These are phyloP conservation scores for Arthrinium phaeospermum DNA, from an alignment of 2,329 filamentous ascomycete genomes.

Conservation along the genomic window DNA sequence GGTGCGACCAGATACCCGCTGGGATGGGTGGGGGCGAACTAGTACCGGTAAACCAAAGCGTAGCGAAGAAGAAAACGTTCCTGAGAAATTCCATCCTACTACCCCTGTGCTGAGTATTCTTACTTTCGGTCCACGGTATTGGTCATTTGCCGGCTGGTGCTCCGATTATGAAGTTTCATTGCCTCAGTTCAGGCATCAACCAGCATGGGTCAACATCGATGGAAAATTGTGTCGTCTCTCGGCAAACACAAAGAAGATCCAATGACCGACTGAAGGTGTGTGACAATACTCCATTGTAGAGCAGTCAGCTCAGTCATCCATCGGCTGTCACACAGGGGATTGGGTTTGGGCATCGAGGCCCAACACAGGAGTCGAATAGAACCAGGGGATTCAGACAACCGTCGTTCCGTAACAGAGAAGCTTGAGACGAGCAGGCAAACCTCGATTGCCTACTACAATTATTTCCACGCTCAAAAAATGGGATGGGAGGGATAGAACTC, in stretches of 20 bases:
- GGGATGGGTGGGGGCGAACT: neutral
- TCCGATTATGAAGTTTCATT: neutral
- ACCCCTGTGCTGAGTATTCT: constrained; percentile 1
- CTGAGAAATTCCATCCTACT: neutral
- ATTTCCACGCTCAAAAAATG: neutral
- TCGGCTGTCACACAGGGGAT: constrained; percentile 1
- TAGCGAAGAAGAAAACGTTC: neutral
- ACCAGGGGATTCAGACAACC: neutral
- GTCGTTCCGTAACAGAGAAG: neutral
- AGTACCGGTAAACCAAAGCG: neutral
- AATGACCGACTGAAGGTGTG: neutral
- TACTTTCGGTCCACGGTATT: neutral
- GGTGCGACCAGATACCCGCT: constrained; percentile 4
- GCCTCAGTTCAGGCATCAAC: constrained; percentile 9
- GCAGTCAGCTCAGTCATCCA: neutral
- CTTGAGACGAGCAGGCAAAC: neutral
- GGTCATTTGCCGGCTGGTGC: constrained; percentile 5
- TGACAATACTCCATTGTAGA: neutral
- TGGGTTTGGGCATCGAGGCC: constrained; percentile 8
- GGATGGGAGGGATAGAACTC: neutral
- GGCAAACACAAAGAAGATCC: neutral
- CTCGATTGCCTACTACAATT: neutral
- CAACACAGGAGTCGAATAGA: constrained; percentile 8
- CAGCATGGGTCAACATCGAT: neutral
- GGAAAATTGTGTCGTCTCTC: neutral